These are phyloP conservation scores for Cladochytrium replicatum DNA, from an alignment of 192 early-diverging fungal genomes.

Conservation along the genomic window DNA sequence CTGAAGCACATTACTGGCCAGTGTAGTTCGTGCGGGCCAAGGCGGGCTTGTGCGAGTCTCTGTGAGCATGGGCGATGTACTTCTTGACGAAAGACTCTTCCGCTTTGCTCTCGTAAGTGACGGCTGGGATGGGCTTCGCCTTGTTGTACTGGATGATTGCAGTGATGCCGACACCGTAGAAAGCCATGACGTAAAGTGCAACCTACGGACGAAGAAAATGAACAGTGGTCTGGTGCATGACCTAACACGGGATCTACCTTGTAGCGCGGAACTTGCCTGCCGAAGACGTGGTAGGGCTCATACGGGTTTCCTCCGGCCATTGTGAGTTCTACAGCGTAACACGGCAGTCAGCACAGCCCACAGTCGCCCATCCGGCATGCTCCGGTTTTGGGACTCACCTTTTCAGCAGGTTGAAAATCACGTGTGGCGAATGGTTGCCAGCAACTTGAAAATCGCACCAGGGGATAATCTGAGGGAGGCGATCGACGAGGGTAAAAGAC, in stretches of 20 bases:
- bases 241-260: constrained; percentile 18
- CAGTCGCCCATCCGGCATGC: too few relatives aligned
- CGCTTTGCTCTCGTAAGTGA: constrained; percentile 26
- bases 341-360: too few relatives aligned
- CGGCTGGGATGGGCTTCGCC: constrained; percentile 19
- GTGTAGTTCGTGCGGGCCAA: constrained; percentile 19
- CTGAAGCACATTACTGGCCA: too few relatives aligned
- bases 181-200: constrained; percentile 25
- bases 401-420: too few relatives aligned
- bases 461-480: too few relatives aligned
- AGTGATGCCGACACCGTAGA: constrained; percentile 26
- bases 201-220: constrained; percentile 14
- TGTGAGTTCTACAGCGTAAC: too few relatives aligned
- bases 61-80: constrained; percentile 27
- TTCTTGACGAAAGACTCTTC: constrained; percentile 36
- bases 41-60: constrained; percentile 34
- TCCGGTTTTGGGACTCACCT: too few relatives aligned
- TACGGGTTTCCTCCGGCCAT: constrained; percentile 33
- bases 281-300: constrained; percentile 30
- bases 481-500: too few relatives aligned
- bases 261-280: constrained; percentile 34
- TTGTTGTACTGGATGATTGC: constrained; percentile 19
- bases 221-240: background rate
- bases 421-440: too few relatives aligned
- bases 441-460: too few relatives aligned